Conservation (phyloP, 1,139 yeast genomes). For the Geotrichum aggregatum region DNA sequence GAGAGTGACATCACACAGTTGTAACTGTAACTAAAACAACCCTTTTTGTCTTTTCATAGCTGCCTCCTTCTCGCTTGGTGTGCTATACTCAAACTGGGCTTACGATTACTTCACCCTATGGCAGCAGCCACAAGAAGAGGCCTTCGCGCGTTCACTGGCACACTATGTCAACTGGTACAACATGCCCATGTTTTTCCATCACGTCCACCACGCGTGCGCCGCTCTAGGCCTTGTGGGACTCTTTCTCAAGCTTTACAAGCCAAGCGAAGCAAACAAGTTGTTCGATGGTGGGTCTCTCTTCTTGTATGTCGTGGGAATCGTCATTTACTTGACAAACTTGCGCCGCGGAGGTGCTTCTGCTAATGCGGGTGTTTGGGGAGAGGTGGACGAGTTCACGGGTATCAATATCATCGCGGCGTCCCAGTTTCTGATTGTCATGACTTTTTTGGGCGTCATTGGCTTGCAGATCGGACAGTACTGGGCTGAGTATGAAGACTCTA, state of each 20-base stretch:
- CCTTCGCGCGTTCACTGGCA: constrained; percentile 56
- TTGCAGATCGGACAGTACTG: constrained; percentile 88
- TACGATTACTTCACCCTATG: constrained; percentile 80
- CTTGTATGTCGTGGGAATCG: constrained; percentile 62
- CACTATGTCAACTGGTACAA: constrained; percentile 74
- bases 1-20: too few species aligned
- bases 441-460: constrained; percentile 70
- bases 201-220: constrained; percentile 57
- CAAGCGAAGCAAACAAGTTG: constrained; percentile 72
- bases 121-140: constrained; percentile 48
- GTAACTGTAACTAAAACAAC: too few species aligned
- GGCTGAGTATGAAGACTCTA: constrained; percentile 72
- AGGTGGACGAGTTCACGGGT: constrained; percentile 81
- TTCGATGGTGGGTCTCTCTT: constrained; percentile 86
- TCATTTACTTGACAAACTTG: constrained; percentile 80
- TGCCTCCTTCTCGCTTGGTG: constrained; percentile 74
- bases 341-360: constrained; percentile 76
- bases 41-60: too few species aligned
- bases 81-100: constrained; percentile 71
- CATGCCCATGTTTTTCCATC: constrained; percentile 56
- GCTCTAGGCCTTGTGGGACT: constrained; percentile 67
- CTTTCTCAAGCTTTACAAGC: constrained; percentile 76
- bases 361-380: constrained; percentile 80
- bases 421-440: constrained; percentile 66
- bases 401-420: constrained; percentile 90